Evolutionary conservation across 1,139 yeast species (phyloP), one percentile per base, ranked within the genome.

Genomic region (Candida sanyaensis): DNA sequence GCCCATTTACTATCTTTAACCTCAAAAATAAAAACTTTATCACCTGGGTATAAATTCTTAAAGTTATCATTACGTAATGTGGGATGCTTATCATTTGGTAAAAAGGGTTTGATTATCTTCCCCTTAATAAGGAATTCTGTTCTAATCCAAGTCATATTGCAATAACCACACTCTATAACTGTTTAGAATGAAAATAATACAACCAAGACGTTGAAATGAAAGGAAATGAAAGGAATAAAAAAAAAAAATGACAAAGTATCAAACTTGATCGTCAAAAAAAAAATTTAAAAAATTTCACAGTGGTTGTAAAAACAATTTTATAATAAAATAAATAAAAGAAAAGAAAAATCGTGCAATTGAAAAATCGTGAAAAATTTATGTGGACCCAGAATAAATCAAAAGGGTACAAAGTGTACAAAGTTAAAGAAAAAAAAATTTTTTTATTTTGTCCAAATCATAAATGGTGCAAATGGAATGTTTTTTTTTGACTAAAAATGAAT

Each of bases 21-120:
- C 64, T 90, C 97, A 60, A 90, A 88, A 32, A 88, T 72, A 63
- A 80, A 88, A 29, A 88, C 83, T 54, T 86, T 88, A 62, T 90
- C 96, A 33, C 97, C 97, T 21, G 90, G 86, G 60, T 83, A 85
- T 46, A 89, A 65, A 58, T 86, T 81, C 52, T 70, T 71, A 65
- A 78, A 79, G 55, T 65, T 62, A 3, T 62, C 69, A 53, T 72
- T 73, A 47, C 57, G 62, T 48, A 75, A 64, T 33, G 67, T 66
- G 10, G 80, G 78, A 54, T 71, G 75, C 49, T 73, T 74, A 47
- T 81, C 84, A 53, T 79, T 67, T 1, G 92, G 92, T 38, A 82
- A 65, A 64, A 85, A 86, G 0, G 90, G 78, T 55, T 75, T 77
- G 49, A 79, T 66, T 33, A 86, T 70, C 53, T 77, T 76, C 21